Conservation (phyloP, 1,284 basidiomycete species). For the Gomphus bonarii region DNA sequence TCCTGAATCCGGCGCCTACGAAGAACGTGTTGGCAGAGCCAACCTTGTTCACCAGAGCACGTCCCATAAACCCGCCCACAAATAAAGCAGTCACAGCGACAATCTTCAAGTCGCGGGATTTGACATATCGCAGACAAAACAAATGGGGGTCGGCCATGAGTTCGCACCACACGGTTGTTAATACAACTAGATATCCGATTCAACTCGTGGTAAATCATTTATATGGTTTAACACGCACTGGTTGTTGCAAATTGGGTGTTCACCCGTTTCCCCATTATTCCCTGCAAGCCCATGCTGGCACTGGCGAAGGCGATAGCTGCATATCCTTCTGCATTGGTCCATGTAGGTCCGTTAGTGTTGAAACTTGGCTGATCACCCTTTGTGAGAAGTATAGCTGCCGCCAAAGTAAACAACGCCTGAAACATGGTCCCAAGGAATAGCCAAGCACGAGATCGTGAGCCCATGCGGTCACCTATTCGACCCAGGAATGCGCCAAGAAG, state of each 20-base stretch:
- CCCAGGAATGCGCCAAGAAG: slow-evolving; percentile 63
- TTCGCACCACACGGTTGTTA: slow-evolving; percentile 82
- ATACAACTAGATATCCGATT: slow-evolving; percentile 33
- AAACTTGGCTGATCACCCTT: slow-evolving; percentile 44
- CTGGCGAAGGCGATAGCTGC: slow-evolving; percentile 68
- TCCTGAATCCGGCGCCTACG: slow-evolving; percentile 56
- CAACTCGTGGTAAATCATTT: neutral
- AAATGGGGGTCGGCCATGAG: slow-evolving; percentile 72
- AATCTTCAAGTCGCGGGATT: slow-evolving; percentile 62
- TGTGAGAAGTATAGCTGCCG: slow-evolving; percentile 57
- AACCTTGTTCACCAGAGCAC: slow-evolving; percentile 53
- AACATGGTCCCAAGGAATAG: slow-evolving; percentile 59
- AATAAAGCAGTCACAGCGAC: slow-evolving; percentile 61
- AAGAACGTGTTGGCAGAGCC: slow-evolving; percentile 63
- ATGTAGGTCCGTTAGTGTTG: slow-evolving; percentile 37
- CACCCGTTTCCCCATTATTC: slow-evolving; percentile 72
- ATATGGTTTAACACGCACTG: slow-evolving; percentile 32
- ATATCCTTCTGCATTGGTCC: slow-evolving; percentile 58
- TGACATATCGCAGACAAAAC: slow-evolving; percentile 42
- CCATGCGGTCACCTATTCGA: slow-evolving; percentile 61
- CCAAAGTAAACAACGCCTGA: slow-evolving; percentile 68
- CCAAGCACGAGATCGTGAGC: slow-evolving; percentile 66
- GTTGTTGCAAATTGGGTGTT: slow-evolving; percentile 77
- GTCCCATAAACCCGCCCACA: slow-evolving; percentile 64
- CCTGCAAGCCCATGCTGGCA: slow-evolving; percentile 69